phyloP scores from a whole-genome alignment of 2,329 filamentous ascomycete species.

The Fusarium chlamydosporum region DNA sequence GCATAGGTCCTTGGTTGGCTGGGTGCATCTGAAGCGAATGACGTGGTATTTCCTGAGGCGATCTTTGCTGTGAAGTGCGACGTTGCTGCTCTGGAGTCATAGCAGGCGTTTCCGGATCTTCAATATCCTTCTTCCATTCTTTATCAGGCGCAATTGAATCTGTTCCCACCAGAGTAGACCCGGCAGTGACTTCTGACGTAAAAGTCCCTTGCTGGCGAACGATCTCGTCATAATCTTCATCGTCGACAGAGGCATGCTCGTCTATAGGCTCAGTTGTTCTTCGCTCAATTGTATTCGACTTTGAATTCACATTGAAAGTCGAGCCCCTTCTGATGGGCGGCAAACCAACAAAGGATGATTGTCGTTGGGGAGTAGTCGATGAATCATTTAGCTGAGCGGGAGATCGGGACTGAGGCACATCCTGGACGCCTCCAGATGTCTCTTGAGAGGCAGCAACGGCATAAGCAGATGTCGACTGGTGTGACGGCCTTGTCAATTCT shows the following conservation, averaged over 20 bases:
- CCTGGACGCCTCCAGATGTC: neutral
- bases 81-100: conserved; percentile 19
- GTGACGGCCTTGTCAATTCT: conserved; percentile 13
- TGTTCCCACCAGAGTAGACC: conserved; percentile 41
- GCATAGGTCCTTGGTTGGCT: conserved; percentile 23
- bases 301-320: conserved; percentile 64
- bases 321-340: conserved; percentile 72
- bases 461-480: conserved; percentile 25
- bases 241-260: conserved; percentile 53
- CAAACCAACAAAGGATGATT: conserved; percentile 68
- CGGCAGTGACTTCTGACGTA: conserved; percentile 41
- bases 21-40: conserved; percentile 44
- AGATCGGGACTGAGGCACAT: conserved; percentile 28
- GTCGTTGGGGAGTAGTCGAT: conserved; percentile 56
- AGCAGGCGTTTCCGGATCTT: conserved; percentile 14
- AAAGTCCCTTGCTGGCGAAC: conserved; percentile 40
- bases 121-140: conserved; percentile 36
- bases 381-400: conserved; percentile 22
- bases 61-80: conserved; percentile 24
- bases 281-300: conserved; percentile 52
- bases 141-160: conserved; percentile 38
- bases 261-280: conserved; percentile 55
- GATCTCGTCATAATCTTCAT: conserved; percentile 47
- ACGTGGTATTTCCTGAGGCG: conserved; percentile 25
- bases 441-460: conserved; percentile 7